Conservation (phyloP, 2,329 filamentous ascomycete species). For the Epichloe festucae region DNA sequence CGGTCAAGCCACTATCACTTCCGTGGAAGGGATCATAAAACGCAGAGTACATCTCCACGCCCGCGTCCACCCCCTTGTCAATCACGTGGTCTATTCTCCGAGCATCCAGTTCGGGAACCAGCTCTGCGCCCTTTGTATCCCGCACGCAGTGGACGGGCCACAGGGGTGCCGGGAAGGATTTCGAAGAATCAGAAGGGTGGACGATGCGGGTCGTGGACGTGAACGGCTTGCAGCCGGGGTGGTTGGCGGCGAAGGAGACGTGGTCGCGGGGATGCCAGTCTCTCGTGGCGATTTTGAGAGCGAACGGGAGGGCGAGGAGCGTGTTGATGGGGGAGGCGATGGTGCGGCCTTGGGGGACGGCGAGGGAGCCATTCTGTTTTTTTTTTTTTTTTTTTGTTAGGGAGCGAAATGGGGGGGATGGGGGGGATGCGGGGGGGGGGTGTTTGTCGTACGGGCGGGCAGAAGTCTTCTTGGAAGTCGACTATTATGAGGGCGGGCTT, state of each 20-base stretch:
- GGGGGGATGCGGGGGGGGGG: neutral
- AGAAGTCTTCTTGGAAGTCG: conserved; percentile 92
- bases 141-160: conserved; percentile 91
- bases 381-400: neutral
- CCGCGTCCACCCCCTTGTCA: conserved; percentile 62
- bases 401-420: neutral
- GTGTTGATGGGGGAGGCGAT: conserved; percentile 60
- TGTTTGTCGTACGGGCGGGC: conserved; percentile 51
- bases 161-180: conserved; percentile 54
- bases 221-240: conserved; percentile 55
- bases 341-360: conserved; percentile 58
- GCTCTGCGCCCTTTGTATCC: conserved; percentile 53
- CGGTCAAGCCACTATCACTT: conserved; percentile 49
- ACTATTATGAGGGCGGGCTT: conserved; percentile 54
- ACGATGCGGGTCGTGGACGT: conserved; percentile 48
- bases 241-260: conserved; percentile 80
- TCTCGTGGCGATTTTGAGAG: conserved; percentile 68
- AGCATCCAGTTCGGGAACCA: conserved; percentile 58
- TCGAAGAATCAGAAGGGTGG: conserved; percentile 51
- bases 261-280: conserved; percentile 80
- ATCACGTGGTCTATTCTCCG: conserved; percentile 50
- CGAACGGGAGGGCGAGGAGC: conserved; percentile 60
- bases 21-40: conserved; percentile 71
- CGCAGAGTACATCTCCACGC: conserved; percentile 87
- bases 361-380: conserved; percentile 64